Conservation (phyloP, 2,329 filamentous ascomycete species). For the Thelonectria discophora region DNA sequence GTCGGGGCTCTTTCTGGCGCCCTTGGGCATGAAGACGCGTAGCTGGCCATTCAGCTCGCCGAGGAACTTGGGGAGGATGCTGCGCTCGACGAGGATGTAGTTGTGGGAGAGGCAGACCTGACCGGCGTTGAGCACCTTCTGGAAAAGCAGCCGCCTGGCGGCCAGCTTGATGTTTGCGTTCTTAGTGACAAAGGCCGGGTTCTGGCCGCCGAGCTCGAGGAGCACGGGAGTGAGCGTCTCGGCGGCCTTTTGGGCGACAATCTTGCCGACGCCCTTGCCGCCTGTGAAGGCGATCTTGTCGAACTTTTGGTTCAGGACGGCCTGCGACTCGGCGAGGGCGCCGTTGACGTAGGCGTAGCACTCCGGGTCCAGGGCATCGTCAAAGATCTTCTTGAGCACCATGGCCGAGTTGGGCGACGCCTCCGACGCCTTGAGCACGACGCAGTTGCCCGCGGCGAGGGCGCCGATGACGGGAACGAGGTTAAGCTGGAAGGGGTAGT, state of each 20-base stretch:
- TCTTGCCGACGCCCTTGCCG: conserved; percentile 78
- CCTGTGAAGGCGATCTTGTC: conserved; percentile 99
- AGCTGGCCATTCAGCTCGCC: conserved; percentile 75
- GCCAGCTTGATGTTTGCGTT: conserved; percentile 82
- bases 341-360: conserved; percentile 85
- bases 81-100: conserved; percentile 85
- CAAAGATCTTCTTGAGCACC: conserved; percentile 80
- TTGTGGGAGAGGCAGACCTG: conserved; percentile 95
- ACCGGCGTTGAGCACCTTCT: conserved; percentile 85
- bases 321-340: conserved; percentile 79
- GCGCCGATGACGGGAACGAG: conserved; percentile 85
- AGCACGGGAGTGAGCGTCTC: conserved; percentile 86
- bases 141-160: conserved; percentile 86
- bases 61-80: conserved; percentile 76
- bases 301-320: conserved; percentile 87
- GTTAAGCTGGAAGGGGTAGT: conserved; percentile 87
- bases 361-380: conserved; percentile 77
- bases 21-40: conserved; percentile 84
- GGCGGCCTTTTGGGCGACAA: conserved; percentile 90
- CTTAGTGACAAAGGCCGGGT: conserved; percentile 91
- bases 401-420: conserved; percentile 78
- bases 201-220: conserved; percentile 89
- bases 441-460: conserved; percentile 91
- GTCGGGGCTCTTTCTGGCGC: conserved; percentile 80
- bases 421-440: conserved; percentile 91